Evolutionary conservation across 345 rosid species (phyloP).

Genomic region (Boechera divaricarpa): DNA sequence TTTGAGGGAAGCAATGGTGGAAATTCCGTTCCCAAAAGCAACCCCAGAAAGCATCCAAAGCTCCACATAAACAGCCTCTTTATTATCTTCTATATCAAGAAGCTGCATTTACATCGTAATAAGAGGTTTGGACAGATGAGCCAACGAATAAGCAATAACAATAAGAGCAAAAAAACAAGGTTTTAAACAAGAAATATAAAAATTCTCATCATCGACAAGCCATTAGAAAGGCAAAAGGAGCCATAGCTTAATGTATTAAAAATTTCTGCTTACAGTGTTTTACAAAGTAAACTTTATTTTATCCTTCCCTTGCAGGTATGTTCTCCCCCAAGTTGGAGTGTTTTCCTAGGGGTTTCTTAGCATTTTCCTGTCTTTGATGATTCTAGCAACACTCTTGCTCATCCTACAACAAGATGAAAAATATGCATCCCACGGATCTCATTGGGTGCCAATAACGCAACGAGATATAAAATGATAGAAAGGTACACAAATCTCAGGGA

Average conservation of each 20-base stretch:
- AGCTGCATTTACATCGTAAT: slow-evolving; percentile 57
- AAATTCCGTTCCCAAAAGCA: slow-evolving; percentile 89
- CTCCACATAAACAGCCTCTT: slow-evolving; percentile 86
- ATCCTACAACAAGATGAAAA: slow-evolving; percentile 32
- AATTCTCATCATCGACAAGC: slow-evolving; percentile 1
- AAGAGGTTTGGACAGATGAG: slow-evolving; percentile 27
- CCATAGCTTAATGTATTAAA: background rate
- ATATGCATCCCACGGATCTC: slow-evolving; percentile 8
- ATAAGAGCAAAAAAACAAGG: slow-evolving; percentile 4
- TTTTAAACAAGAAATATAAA: background rate
- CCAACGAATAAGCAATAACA: slow-evolving; percentile 1
- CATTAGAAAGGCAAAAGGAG: slow-evolving; percentile 11
- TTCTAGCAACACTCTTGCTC: slow-evolving; percentile 30
- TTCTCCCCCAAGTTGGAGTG: slow-evolving; percentile 63
- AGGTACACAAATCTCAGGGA: slow-evolving; percentile 9
- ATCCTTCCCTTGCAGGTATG: slow-evolving; percentile 76
- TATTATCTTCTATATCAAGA: slow-evolving; percentile 70
- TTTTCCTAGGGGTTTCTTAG: slow-evolving; percentile 41
- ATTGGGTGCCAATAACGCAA: background rate
- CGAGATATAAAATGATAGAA: slow-evolving; percentile 1
- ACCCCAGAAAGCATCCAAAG: slow-evolving; percentile 98
- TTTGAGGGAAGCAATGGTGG: slow-evolving; percentile 79
- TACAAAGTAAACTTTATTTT: slow-evolving; percentile 65
- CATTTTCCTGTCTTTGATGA: slow-evolving; percentile 39
- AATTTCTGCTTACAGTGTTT: slow-evolving; percentile 61